Percentiles rank a stretch among this genome's conserved stretches.
Conservation (phyloP, 176 grass and related monocot species). For the Oryza coarctata region DNA sequence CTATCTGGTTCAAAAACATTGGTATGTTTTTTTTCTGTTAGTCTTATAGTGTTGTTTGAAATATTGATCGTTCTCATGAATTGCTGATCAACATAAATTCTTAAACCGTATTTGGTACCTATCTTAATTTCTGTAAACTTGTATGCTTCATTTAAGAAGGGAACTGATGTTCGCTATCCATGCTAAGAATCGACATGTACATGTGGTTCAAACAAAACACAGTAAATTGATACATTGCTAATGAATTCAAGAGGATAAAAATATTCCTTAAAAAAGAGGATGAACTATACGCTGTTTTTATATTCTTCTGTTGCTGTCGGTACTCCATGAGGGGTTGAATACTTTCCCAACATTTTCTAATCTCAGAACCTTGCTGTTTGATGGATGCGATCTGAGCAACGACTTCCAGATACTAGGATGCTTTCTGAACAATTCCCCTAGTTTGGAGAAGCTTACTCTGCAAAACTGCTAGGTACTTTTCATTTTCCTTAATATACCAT, state of each 20-base stretch:
- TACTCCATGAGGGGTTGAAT: not conserved
- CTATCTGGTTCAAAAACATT: not conserved
- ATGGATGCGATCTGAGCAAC: constrained; percentile 4
- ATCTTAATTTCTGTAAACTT: too few relatives aligned
- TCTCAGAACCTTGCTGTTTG: not conserved
- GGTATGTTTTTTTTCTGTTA: constrained; percentile 29
- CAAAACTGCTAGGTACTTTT: constrained; percentile 14
- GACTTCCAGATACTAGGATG: not conserved
- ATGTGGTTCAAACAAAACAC: not conserved
- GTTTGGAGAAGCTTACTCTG: constrained; percentile 33
- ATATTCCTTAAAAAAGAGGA: too few relatives aligned
- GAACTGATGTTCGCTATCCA: too few relatives aligned
- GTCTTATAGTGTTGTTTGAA: not conserved
- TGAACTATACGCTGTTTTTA: not conserved
- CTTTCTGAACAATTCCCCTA: constrained; percentile 5
- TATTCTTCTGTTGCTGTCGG: not conserved
- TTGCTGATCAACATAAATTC: too few relatives aligned
- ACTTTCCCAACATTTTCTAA: constrained; percentile 20
- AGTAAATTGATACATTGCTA: not conserved
- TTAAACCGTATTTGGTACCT: too few relatives aligned
- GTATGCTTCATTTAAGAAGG: too few relatives aligned
- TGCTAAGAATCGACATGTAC: too few relatives aligned
- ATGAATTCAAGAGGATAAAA: too few relatives aligned
- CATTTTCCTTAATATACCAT: not conserved
- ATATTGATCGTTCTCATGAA: not conserved